Evolutionary conservation across 2,329 filamentous ascomycete species (phyloP).

Genomic region (Xylaria sp.): DNA sequence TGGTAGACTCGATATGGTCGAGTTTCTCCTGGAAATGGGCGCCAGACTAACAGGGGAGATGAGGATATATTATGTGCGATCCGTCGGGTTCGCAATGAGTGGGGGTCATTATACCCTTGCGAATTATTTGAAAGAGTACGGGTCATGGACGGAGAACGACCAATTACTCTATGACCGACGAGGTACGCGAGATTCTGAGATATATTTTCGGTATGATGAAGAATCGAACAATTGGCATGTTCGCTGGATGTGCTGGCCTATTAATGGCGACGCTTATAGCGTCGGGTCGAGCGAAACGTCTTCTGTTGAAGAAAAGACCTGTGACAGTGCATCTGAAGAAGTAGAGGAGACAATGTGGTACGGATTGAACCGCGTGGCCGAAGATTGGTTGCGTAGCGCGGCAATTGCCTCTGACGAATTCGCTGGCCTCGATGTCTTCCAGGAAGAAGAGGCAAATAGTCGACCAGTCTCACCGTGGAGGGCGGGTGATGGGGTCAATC

Average conservation of each 20-base stretch:
- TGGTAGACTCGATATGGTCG: constrained; percentile 28
- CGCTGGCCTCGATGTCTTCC: background rate
- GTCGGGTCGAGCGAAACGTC: background rate
- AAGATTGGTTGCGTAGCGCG: background rate
- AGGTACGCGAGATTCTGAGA: background rate
- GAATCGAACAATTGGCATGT: background rate
- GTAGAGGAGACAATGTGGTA: background rate
- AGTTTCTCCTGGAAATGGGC: constrained; percentile 24
- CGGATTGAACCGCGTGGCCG: background rate
- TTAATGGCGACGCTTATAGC: background rate
- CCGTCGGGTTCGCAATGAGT: background rate
- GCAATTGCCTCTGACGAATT: background rate
- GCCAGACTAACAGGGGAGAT: background rate
- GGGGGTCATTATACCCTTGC: background rate
- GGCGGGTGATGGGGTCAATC: background rate
- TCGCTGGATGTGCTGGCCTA: background rate
- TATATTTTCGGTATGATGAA: constrained; percentile 5
- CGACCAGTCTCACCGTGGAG: background rate
- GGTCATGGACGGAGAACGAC: constrained; percentile 19
- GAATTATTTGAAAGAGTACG: background rate
- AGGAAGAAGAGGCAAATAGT: background rate
- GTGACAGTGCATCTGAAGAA: background rate
- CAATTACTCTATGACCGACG: background rate
- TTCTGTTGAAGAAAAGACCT: background rate
- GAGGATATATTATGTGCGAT: constrained; percentile 28